Conservation (phyloP, 148 eudicot species). For the Spergularia marina region DNA sequence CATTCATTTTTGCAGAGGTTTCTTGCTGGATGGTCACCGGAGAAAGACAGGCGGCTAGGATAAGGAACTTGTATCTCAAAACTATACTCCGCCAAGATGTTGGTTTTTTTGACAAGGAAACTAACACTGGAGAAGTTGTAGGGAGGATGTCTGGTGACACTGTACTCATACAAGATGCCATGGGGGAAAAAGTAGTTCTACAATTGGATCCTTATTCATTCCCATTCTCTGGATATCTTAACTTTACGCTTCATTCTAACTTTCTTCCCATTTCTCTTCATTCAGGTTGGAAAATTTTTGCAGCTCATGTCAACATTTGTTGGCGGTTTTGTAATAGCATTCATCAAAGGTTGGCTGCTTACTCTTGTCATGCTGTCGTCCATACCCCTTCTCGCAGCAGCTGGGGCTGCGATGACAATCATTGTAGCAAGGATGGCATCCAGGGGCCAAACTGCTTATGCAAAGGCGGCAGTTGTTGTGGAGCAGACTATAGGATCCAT, state of each 20-base stretch:
- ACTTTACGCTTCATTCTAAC: neutral
- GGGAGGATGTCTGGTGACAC: conserved; percentile 85
- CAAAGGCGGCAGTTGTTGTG: conserved; percentile 66
- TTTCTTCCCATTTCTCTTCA: neutral
- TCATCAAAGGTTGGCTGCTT: conserved; percentile 79
- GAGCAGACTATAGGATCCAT: conserved; percentile 82
- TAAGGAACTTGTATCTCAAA: conserved; percentile 55
- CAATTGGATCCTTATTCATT: neutral
- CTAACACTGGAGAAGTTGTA: conserved; percentile 70
- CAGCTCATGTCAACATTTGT: conserved; percentile 60
- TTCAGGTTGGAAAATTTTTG: conserved; percentile 76
- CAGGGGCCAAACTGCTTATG: conserved; percentile 63
- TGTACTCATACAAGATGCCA: conserved; percentile 69
- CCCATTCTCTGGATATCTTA: neutral
- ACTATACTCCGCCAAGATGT: conserved; percentile 66
- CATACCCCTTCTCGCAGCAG: conserved; percentile 51
- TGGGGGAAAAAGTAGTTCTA: conserved; percentile 60
- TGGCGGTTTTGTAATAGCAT: conserved; percentile 78
- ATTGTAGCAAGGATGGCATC: conserved; percentile 54
- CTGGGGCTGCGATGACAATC: conserved; percentile 54
- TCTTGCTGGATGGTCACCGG: conserved; percentile 78
- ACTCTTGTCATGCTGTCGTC: conserved; percentile 62
- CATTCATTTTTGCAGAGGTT: conserved; percentile 42
- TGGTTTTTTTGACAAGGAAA: conserved; percentile 65
- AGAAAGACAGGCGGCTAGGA: conserved; percentile 68